A percentile compares a stretch with the other conserved stretches of the same genome.
Evolutionary conservation across 163 green algal species (phyloP).

Genomic region (Scenedesmus sp.): DNA sequence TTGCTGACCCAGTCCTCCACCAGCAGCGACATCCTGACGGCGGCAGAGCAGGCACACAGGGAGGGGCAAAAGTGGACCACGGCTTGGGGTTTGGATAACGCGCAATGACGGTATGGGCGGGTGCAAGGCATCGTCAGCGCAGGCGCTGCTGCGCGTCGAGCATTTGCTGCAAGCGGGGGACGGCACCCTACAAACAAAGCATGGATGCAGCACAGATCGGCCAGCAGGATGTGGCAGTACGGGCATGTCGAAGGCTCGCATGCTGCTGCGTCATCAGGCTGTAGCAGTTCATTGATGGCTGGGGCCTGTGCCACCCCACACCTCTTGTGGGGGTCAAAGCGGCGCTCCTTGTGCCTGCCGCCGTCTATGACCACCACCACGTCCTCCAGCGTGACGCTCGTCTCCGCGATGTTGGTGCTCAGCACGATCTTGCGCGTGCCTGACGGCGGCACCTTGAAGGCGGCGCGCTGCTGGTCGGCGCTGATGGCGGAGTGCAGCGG

Average conservation of each 20-base stretch:
- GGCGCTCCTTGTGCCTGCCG: conserved; percentile 74
- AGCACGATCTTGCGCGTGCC: conserved; percentile 95
- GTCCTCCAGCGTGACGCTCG: conserved; percentile 95
- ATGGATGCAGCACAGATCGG: too few relatives aligned
- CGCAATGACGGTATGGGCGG: too few relatives aligned
- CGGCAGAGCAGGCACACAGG: background rate
- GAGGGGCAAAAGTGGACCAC: background rate
- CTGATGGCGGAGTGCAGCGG: conserved; percentile 92
- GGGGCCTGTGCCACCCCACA: background rate
- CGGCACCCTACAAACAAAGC: too few relatives aligned
- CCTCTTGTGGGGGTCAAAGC: conserved; percentile 57
- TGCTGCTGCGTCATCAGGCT: background rate
- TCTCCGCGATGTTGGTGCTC: conserved; percentile 99
- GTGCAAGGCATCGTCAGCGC: background rate
- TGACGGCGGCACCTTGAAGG: conserved; percentile 56
- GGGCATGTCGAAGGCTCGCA: too few relatives aligned
- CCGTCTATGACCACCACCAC: conserved; percentile 89
- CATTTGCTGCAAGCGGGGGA: too few relatives aligned
- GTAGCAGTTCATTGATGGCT: background rate
- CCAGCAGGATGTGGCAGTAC: background rate
- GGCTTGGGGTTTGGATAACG: too few relatives aligned
- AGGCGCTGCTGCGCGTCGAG: background rate
- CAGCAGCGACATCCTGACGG: conserved; percentile 83
- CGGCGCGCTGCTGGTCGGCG: conserved; percentile 81
- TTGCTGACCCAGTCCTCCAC: conserved; percentile 87